Percentiles rank a stretch among this genome's conserved stretches.
Evolutionary conservation across 768 basidiomycete genomes (phyloP).

Genomic region (Xerocomellus chrysenteron): DNA sequence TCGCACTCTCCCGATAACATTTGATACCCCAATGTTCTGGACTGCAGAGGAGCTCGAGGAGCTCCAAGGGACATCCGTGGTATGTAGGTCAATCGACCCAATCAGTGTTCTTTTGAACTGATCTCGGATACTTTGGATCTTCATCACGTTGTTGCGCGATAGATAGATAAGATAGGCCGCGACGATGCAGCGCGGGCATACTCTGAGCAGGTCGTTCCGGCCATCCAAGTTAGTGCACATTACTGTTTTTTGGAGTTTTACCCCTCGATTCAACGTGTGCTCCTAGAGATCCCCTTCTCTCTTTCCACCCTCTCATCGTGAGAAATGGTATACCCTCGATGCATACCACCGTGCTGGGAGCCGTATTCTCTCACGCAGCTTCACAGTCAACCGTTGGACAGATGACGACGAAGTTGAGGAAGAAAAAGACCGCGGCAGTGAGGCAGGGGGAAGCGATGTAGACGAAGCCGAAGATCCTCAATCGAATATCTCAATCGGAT

Average conservation of each 20-base stretch:
- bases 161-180: constrained; percentile 81
- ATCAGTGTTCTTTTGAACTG: background rate
- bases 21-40: constrained; percentile 98
- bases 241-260: background rate
- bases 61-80: constrained; percentile 81
- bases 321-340: constrained; percentile 60
- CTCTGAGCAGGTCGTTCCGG: constrained; percentile 60
- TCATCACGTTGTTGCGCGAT: background rate
- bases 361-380: constrained; percentile 89
- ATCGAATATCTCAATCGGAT: constrained; percentile 12
- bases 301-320: constrained; percentile 54
- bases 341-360: constrained; percentile 89
- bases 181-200: constrained; percentile 79
- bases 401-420: constrained; percentile 29
- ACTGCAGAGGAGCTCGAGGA: constrained; percentile 64
- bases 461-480: constrained; percentile 35
- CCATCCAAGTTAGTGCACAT: constrained; percentile 54
- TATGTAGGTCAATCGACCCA: constrained; percentile 54
- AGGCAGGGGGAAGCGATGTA: constrained; percentile 26
- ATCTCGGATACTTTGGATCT: background rate
- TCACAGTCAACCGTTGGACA: constrained; percentile 70
- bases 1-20: constrained; percentile 58
- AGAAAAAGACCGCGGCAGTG: constrained; percentile 9
- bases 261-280: background rate
- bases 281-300: constrained; percentile 65